Evolutionary conservation across 768 basidiomycete species (phyloP).

Genomic region (Lactarius quietus): DNA sequence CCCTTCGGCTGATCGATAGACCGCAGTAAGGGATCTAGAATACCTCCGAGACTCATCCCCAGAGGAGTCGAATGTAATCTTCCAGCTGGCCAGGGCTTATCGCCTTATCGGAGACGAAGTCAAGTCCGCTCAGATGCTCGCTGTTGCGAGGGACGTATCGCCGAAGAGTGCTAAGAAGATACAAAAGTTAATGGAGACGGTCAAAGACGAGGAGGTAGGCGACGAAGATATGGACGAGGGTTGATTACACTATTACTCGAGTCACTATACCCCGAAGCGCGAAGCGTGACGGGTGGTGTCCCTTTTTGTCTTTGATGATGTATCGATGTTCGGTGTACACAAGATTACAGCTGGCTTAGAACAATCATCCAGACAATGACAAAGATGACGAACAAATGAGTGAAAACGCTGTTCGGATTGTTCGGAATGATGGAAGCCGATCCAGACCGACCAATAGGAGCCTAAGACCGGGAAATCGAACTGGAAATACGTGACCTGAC

Average conservation of each 20-base stretch:
- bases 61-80: constrained; percentile 94
- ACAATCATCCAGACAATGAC: not conserved
- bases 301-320: not conserved
- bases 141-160: constrained; percentile 88
- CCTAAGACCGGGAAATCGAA: not conserved
- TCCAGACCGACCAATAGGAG: constrained; percentile 5
- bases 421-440: constrained; percentile 24
- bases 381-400: constrained; percentile 22
- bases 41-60: constrained; percentile 77
- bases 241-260: constrained; percentile 34
- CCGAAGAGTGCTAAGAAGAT: constrained; percentile 86
- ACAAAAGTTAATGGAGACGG: constrained; percentile 70
- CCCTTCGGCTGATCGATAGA: constrained; percentile 42
- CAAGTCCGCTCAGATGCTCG: constrained; percentile 81
- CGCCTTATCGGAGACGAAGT: constrained; percentile 73
- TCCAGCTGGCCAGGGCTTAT: constrained; percentile 92
- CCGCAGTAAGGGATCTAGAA: constrained; percentile 78
- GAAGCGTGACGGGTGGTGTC: not conserved
- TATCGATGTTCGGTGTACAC: constrained; percentile 16
- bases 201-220: constrained; percentile 52
- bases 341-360: constrained; percentile 6
- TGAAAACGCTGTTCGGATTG: constrained; percentile 10
- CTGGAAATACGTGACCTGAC: not conserved
- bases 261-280: not conserved
- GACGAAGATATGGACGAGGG: constrained; percentile 77